Evolutionary conservation across 129 eudicot genomes (phyloP).

Genomic region (Flaveria trinervia): DNA sequence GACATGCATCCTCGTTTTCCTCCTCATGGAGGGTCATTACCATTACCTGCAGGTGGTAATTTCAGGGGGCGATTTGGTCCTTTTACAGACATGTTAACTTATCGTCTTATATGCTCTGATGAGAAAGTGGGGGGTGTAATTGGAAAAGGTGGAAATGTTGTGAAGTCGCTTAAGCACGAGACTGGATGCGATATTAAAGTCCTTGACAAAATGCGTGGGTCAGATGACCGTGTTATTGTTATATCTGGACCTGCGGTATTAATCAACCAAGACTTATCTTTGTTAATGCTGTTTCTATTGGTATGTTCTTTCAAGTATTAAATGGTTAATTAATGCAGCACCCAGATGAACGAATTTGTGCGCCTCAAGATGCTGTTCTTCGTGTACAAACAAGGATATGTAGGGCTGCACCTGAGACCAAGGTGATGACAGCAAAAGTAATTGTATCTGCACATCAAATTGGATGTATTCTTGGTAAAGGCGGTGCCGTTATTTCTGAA

Average conservation of each 20-base stretch:
- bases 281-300: background rate
- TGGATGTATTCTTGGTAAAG: conserved; percentile 92
- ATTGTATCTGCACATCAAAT: conserved; percentile 83
- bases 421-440: conserved; percentile 58
- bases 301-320: background rate
- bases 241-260: conserved; percentile 90
- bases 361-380: conserved; percentile 85
- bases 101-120: conserved; percentile 74
- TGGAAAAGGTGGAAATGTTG: conserved; percentile 82
- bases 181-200: conserved; percentile 95
- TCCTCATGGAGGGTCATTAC: conserved; percentile 43
- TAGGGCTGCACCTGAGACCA: conserved; percentile 72
- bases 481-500: conserved; percentile 84
- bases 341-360: conserved; percentile 80
- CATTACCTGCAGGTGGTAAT: conserved; percentile 49
- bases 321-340: conserved; percentile 42
- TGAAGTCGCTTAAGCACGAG: conserved; percentile 83
- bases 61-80: conserved; percentile 56
- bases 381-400: conserved; percentile 82
- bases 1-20: conserved; percentile 47
- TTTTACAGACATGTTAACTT: conserved; percentile 59
- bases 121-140: conserved; percentile 95
- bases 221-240: conserved; percentile 84
- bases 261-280: conserved; percentile 31
- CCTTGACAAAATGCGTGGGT: conserved; percentile 52